phyloP scores from a whole-genome alignment of 768 basidiomycete genomes.

The Rhizopogon vesiculosus region DNA sequence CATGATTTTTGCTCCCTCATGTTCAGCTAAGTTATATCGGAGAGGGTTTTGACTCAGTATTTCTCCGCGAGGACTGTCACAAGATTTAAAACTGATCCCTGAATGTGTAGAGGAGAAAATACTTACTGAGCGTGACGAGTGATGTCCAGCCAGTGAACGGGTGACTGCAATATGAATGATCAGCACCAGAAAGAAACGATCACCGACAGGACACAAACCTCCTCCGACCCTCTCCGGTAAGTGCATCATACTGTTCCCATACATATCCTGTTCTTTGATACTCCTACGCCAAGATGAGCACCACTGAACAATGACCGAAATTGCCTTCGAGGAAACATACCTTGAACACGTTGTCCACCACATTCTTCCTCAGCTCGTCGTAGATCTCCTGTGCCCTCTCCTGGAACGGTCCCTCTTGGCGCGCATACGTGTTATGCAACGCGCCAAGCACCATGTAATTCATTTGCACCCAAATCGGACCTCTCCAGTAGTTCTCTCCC shows the following conservation, averaged over 20 bases:
- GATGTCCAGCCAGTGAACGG: constrained; percentile 99
- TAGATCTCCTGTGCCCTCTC: constrained; percentile 75
- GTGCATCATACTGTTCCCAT: constrained; percentile 95
- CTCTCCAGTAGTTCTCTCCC: constrained; percentile 97
- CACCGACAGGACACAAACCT: constrained; percentile 48
- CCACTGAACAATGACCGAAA: not conserved
- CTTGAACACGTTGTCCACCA: constrained; percentile 81
- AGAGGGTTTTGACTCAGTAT: constrained; percentile 34
- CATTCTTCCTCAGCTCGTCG: constrained; percentile 68
- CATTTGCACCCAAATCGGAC: constrained; percentile 97
- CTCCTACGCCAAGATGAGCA: constrained; percentile 46
- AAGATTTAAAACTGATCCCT: constrained; percentile 7
- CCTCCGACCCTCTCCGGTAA: constrained; percentile 77
- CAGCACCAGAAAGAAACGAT: constrained; percentile 4
- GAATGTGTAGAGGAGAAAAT: not conserved
- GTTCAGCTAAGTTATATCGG: not conserved
- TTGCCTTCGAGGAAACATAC: constrained; percentile 25
- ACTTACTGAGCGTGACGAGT: constrained; percentile 81
- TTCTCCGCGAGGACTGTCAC: constrained; percentile 62
- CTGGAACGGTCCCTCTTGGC: constrained; percentile 77
- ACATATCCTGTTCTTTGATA: constrained; percentile 91
- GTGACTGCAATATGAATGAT: constrained; percentile 48
- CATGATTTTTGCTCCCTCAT: not conserved
- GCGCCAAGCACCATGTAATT: constrained; percentile 86
- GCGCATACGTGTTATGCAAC: constrained; percentile 76